Percentiles rank a stretch among this genome's conserved stretches.
These are phyloP conservation scores for Excoecaria cochinchinensis DNA, from an alignment of 345 rosid genomes.

Conservation along the genomic window DNA sequence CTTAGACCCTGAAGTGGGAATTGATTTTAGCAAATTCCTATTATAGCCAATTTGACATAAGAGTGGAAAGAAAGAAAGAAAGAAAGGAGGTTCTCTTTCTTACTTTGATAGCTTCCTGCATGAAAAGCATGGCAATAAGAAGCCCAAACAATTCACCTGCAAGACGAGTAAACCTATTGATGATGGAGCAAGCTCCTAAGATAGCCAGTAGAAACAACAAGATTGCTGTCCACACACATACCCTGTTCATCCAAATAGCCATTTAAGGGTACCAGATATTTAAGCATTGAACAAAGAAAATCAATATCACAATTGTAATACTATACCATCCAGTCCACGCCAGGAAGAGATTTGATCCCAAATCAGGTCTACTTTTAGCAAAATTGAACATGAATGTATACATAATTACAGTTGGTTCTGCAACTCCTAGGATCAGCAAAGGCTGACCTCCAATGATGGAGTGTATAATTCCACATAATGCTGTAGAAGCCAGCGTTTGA, in stretches of 20 bases:
- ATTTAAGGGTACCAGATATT: neutral
- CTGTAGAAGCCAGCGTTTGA: constrained; percentile 33
- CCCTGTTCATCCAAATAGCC: constrained; percentile 22
- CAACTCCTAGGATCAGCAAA: constrained; percentile 35
- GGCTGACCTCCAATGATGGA: constrained; percentile 36
- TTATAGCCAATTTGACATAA: neutral
- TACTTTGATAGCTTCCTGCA: constrained; percentile 34
- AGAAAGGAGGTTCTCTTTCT: constrained; percentile 5
- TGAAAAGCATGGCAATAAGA: constrained; percentile 33
- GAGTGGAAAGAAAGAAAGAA: neutral
- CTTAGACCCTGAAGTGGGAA: neutral
- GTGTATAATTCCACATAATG: constrained; percentile 32
- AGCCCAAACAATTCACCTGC: constrained; percentile 33
- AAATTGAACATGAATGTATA: constrained; percentile 35
- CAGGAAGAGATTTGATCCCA: constrained; percentile 35
- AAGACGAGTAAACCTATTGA: constrained; percentile 33
- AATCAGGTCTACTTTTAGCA: constrained; percentile 25
- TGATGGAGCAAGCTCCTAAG: constrained; percentile 31
- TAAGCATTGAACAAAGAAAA: neutral
- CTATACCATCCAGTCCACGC: constrained; percentile 36
- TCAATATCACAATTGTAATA: constrained; percentile 7
- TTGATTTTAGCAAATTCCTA: neutral
- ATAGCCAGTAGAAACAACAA: constrained; percentile 29
- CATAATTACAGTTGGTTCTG: constrained; percentile 38
- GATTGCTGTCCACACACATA: constrained; percentile 33